Evolutionary conservation across 495 filamentous ascomycete species (phyloP).

Genomic region (Penicillium coprophilum): DNA sequence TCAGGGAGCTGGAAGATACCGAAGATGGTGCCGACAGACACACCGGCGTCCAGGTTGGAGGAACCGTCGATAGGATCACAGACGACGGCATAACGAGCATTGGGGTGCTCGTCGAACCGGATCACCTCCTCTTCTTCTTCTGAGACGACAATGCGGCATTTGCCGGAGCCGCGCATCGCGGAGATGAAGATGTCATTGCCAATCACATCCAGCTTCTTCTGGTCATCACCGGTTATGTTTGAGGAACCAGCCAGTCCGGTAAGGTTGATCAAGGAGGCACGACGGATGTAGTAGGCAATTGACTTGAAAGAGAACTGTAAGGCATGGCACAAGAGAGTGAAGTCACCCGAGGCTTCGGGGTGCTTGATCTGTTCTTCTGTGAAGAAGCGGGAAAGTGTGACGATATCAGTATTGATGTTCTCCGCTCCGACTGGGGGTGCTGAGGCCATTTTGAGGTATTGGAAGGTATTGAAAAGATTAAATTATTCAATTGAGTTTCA

Average conservation of each 20-base stretch:
- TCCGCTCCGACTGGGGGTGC: constrained; percentile 55
- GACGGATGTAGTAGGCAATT: constrained; percentile 98
- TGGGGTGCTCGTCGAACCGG: constrained; percentile 72
- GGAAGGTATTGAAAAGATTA: neutral
- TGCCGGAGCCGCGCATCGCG: constrained; percentile 87
- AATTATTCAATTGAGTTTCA: neutral
- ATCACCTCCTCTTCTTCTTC: constrained; percentile 95
- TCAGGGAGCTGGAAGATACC: constrained; percentile 85
- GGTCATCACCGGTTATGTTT: constrained; percentile 94
- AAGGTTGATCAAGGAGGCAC: constrained; percentile 95
- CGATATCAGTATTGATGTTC: constrained; percentile 90
- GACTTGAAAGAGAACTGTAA: constrained; percentile 99
- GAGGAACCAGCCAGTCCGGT: constrained; percentile 92
- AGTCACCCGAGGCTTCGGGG: constrained; percentile 94
- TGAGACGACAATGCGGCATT: constrained; percentile 86
- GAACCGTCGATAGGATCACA: constrained; percentile 98
- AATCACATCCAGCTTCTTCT: constrained; percentile 99
- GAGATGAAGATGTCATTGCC: constrained; percentile 96
- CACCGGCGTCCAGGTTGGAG: constrained; percentile 95
- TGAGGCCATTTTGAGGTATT: constrained; percentile 35
- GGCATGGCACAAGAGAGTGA: constrained; percentile 97
- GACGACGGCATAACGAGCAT: constrained; percentile 90
- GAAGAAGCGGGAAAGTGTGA: constrained; percentile 91
- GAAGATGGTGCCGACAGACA: constrained; percentile 98
- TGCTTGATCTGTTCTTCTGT: constrained; percentile 94